These are phyloP conservation scores for Sapria himalayana DNA, from an alignment of 345 rosid genomes.

Conservation along the genomic window DNA sequence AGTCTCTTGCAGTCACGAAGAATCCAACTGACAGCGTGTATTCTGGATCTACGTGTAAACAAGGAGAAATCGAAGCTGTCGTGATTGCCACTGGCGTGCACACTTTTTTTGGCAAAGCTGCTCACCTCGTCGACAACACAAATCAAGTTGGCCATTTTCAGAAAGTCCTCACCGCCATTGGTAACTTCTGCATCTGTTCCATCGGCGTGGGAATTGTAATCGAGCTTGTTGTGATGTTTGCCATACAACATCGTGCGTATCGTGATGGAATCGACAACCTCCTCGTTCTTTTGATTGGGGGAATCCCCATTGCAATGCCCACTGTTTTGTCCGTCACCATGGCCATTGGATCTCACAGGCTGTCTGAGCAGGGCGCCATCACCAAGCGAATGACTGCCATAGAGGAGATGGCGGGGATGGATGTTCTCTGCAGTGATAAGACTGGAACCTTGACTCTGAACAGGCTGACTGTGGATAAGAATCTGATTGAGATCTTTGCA, in stretches of 20 bases:
- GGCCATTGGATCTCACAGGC: slow-evolving; percentile 87
- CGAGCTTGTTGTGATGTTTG: slow-evolving; percentile 66
- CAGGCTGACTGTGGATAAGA: slow-evolving; percentile 60
- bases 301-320: slow-evolving; percentile 93
- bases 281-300: slow-evolving; percentile 76
- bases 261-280: slow-evolving; percentile 74
- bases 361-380: slow-evolving; percentile 70
- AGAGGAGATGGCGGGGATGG: slow-evolving; percentile 95
- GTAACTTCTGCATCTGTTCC: slow-evolving; percentile 87
- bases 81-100: slow-evolving; percentile 89
- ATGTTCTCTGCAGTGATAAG: slow-evolving; percentile 83
- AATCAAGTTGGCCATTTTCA: slow-evolving; percentile 91
- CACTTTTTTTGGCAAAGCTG: slow-evolving; percentile 91
- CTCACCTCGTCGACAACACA: slow-evolving; percentile 80
- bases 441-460: slow-evolving; percentile 78
- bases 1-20: slow-evolving; percentile 73
- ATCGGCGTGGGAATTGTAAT: slow-evolving; percentile 45
- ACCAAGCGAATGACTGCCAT: slow-evolving; percentile 96
- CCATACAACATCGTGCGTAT: slow-evolving; percentile 50
- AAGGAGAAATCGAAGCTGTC: slow-evolving; percentile 77
- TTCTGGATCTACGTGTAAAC: slow-evolving; percentile 84
- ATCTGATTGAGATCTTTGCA: slow-evolving; percentile 44
- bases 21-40: slow-evolving; percentile 60
- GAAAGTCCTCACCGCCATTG: slow-evolving; percentile 62
- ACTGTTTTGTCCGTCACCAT: slow-evolving; percentile 83